phyloP scores from a whole-genome alignment of 192 early-diverging fungal genomes.

The Gigaspora rosea region DNA sequence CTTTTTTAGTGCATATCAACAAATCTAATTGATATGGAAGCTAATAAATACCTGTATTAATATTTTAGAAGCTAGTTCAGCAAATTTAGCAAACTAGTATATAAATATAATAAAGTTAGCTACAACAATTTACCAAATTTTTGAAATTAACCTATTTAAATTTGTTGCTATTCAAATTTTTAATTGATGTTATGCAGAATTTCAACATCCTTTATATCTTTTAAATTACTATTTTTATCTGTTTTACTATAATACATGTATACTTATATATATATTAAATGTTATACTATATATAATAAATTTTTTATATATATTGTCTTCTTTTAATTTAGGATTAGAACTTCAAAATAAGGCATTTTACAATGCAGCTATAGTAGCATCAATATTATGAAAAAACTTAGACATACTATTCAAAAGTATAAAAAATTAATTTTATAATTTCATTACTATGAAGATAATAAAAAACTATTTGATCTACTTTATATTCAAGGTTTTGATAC shows the following conservation, averaged over 20 bases:
- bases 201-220: not conserved
- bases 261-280: not conserved
- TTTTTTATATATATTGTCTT: no score
- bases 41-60: not conserved
- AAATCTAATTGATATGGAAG: not conserved
- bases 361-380: not conserved
- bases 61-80: not conserved
- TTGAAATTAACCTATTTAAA: not conserved
- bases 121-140: not conserved
- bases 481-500: not conserved
- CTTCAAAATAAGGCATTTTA: no score
- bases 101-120: not conserved
- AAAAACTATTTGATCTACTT: not conserved
- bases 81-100: not conserved
- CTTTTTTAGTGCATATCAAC: not conserved
- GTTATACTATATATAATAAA: not conserved
- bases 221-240: not conserved
- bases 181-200: not conserved
- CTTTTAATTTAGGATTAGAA: no score
- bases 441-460: not conserved
- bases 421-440: not conserved
- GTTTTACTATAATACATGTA: not conserved
- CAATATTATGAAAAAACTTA: not conserved
- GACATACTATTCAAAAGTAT: not conserved
- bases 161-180: not conserved